Evolutionary conservation across 495 filamentous ascomycete genomes (phyloP).

Genomic region (Aspergillus indologenus): DNA sequence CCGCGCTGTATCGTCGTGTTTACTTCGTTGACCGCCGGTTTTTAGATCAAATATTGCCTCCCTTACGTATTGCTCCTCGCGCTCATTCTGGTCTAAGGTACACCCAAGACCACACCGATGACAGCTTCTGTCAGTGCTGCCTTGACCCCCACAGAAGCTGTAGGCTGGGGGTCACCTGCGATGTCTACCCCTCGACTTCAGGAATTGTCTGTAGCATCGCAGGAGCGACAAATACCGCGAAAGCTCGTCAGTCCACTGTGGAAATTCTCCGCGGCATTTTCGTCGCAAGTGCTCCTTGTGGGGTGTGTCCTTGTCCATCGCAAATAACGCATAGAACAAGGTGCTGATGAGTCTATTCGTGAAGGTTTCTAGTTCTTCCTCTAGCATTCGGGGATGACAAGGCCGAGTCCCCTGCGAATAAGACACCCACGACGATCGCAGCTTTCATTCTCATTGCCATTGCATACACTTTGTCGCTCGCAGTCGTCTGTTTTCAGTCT

Average conservation of each 20-base stretch:
- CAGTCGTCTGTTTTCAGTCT: constrained; percentile 24
- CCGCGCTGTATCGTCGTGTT: background rate
- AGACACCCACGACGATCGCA: constrained; percentile 16
- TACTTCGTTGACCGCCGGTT: background rate
- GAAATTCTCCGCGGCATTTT: constrained; percentile 17
- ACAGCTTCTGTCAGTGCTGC: background rate
- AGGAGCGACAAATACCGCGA: background rate
- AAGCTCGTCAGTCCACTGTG: constrained; percentile 12
- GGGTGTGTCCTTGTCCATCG: constrained; percentile 19
- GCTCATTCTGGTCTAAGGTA: background rate
- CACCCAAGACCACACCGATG: background rate
- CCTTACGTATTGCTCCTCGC: background rate
- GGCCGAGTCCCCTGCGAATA: constrained; percentile 14
- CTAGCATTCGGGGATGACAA: constrained; percentile 25
- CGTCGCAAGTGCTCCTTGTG: constrained; percentile 23
- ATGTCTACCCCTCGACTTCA: constrained; percentile 10
- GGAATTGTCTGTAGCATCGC: background rate
- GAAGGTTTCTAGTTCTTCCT: constrained; percentile 31
- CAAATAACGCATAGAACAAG: constrained; percentile 1
- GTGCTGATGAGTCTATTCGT: background rate
- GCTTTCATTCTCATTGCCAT: constrained; percentile 28
- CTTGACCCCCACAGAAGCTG: background rate
- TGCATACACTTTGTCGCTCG: constrained; percentile 24
- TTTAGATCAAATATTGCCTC: background rate
- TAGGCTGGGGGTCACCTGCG: background rate